Evolutionary conservation across 2,329 filamentous ascomycete genomes (phyloP).

Genomic region (Cytospora piceicola): DNA sequence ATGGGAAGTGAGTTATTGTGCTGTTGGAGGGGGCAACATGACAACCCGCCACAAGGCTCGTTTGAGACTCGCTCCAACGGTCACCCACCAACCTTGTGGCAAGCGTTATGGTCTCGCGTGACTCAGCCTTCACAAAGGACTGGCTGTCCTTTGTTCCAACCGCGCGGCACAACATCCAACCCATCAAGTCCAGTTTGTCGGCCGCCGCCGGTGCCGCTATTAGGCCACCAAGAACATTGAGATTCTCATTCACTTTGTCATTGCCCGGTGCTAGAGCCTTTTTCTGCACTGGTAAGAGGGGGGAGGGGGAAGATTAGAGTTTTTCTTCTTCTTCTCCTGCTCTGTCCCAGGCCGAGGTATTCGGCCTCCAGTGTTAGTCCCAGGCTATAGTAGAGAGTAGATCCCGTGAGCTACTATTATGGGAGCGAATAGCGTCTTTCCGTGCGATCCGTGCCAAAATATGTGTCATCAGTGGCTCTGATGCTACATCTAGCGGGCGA

Average conservation of each 20-base stretch:
- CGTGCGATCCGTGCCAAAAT: background rate
- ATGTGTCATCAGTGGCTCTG: background rate
- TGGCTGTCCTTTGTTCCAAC: constrained; percentile 5
- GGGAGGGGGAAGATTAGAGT: background rate
- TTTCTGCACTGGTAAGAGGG: background rate
- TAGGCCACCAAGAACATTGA: constrained; percentile 9
- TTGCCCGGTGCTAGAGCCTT: background rate
- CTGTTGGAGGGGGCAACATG: background rate
- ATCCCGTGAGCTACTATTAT: constrained; percentile 7
- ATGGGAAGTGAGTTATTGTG: too few species aligned
- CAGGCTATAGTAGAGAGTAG: constrained; percentile 6
- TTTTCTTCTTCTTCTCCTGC: background rate
- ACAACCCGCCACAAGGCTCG: constrained; percentile 15
- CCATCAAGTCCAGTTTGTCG: background rate
- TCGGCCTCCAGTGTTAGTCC: constrained; percentile 1
- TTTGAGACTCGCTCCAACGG: background rate
- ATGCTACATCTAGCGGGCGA: background rate
- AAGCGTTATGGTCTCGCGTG: constrained; percentile 5
- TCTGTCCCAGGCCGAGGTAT: background rate
- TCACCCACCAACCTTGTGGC: constrained; percentile 2
- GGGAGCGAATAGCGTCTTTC: background rate
- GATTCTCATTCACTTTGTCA: constrained; percentile 9
- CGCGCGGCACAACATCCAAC: constrained; percentile 18
- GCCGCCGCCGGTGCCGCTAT: constrained; percentile 20
- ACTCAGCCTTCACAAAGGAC: constrained; percentile 23